Base-by-base conservation (phyloP, 2,329 filamentous ascomycete genomes). In the Diplodia mutila region DNA sequence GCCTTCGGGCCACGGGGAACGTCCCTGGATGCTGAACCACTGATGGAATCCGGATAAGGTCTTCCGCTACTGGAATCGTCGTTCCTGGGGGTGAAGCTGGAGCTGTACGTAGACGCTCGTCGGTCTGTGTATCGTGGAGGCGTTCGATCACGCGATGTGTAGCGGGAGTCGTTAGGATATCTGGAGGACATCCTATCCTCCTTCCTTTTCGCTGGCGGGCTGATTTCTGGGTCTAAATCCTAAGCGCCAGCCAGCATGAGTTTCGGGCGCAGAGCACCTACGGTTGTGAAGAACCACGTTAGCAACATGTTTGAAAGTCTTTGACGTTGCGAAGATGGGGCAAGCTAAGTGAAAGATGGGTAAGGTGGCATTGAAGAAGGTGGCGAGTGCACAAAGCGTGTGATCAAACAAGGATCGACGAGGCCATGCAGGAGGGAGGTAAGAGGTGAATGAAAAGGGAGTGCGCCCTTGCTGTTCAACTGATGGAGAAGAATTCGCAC, bases 1-100 rank as follows among this genome's bases (percentile, higher is more conserved):
- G 91, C 92, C 78, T 94, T 93, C 12, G 93, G 93, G 0, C 91
- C 93, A 67, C 93, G 86, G 3, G 93, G 93, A 1, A 91, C 90
- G 70, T 96, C 92, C 69, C 77, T 71, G 2, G 76, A 67, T 21
- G 73, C 72, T 29, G 78, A 78, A 3, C 67, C 64, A 53, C 64
- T 70, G 53, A 67, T 68, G 5, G 74, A 69, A n/a, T 78, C 77
- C 27, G 71, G 65, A 49, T 72, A 75, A 18, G 74, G 72, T 18
- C 77, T 72, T 27, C 29, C 32, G 46, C 71, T 69, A 65, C 64
- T 74, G 11, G 68, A 69, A 23, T 79, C 76, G 69, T 79, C 81
- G 64, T 78, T 79, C 63, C 80, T 78, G 39, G 85, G 83, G 67
- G 84, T 83, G 73, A 87, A 89, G 37, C 82, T 78, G 69, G 86